phyloP scores from a whole-genome alignment of 768 basidiomycete genomes.

The Cyclocybe cylindracea region DNA sequence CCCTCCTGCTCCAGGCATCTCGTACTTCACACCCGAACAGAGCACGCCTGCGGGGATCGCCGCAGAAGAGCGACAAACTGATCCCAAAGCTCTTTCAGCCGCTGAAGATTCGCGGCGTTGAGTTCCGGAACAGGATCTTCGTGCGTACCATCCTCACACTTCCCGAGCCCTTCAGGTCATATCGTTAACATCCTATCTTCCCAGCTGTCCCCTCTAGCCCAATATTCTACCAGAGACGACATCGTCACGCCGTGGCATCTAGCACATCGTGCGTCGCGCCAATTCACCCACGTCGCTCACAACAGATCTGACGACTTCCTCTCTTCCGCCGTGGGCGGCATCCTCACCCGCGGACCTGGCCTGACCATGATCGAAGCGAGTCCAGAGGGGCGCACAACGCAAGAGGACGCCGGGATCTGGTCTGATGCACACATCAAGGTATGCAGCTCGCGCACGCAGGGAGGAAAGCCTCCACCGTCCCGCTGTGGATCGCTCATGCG shows the following conservation, averaged over 20 bases:
- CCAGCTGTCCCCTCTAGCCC: slow-evolving; percentile 57
- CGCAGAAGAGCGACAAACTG: slow-evolving; percentile 37
- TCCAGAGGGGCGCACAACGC: slow-evolving; percentile 59
- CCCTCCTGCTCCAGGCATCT: too few relatives aligned
- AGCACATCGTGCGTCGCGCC: slow-evolving; percentile 53
- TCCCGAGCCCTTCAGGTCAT: background rate
- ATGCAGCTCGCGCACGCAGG: slow-evolving; percentile 81
- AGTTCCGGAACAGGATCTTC: slow-evolving; percentile 59
- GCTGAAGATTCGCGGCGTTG: slow-evolving; percentile 51
- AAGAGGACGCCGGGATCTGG: slow-evolving; percentile 65
- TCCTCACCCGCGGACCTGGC: slow-evolving; percentile 52
- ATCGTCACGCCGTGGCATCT: slow-evolving; percentile 55
- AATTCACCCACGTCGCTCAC: slow-evolving; percentile 18
- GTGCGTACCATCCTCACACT: slow-evolving; percentile 25
- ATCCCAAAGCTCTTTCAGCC: slow-evolving; percentile 48
- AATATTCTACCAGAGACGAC: slow-evolving; percentile 61
- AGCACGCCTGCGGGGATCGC: too few relatives aligned
- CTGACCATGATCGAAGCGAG: slow-evolving; percentile 64
- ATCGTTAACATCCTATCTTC: background rate
- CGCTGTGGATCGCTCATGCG: slow-evolving; percentile 55
- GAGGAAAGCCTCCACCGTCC: slow-evolving; percentile 66
- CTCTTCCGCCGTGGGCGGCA: slow-evolving; percentile 44
- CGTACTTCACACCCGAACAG: too few relatives aligned
- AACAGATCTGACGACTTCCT: slow-evolving; percentile 4
- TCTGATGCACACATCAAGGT: slow-evolving; percentile 40